Evolutionary conservation across 2,329 filamentous ascomycete species (phyloP).

Genomic region (Penicillium sp.): DNA sequence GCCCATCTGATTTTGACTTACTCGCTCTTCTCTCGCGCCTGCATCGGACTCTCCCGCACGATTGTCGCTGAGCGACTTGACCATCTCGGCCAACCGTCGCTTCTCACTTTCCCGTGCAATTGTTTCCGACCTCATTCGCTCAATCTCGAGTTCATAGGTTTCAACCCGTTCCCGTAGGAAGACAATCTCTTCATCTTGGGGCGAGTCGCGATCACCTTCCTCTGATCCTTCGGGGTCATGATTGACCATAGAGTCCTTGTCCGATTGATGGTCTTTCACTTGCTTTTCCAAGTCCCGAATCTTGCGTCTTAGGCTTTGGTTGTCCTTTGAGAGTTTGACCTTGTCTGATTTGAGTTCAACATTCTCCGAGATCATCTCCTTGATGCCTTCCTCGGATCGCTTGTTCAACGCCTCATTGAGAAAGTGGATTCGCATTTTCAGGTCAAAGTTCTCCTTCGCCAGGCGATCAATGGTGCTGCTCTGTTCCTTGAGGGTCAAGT

Average conservation of each 20-base stretch:
- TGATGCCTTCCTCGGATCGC: constrained; percentile 91
- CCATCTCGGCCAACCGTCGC: constrained; percentile 77
- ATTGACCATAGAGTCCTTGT: constrained; percentile 46
- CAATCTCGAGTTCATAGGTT: constrained; percentile 78
- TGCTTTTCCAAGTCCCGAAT: constrained; percentile 85
- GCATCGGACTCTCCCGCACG: constrained; percentile 51
- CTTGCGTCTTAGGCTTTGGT: constrained; percentile 75
- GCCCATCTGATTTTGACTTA: constrained; percentile 37
- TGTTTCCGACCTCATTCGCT: constrained; percentile 75
- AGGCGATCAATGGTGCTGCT: constrained; percentile 94
- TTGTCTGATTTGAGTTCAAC: constrained; percentile 91
- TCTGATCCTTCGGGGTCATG: constrained; percentile 45
- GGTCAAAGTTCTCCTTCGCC: constrained; percentile 96
- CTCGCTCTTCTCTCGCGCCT: constrained; percentile 50
- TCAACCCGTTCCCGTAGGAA: constrained; percentile 84
- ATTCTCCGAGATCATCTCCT: constrained; percentile 97
- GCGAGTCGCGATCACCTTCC: constrained; percentile 49
- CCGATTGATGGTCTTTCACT: constrained; percentile 56
- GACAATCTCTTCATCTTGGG: constrained; percentile 78
- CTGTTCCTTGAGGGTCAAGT: constrained; percentile 91
- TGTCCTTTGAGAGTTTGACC: constrained; percentile 85
- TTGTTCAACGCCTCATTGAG: constrained; percentile 90
- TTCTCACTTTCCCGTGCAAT: constrained; percentile 81
- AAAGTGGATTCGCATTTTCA: constrained; percentile 97
- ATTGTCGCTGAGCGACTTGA: constrained; percentile 63